phyloP scores from a whole-genome alignment of 2,329 filamentous ascomycete species.

The Endothia cerciana region DNA sequence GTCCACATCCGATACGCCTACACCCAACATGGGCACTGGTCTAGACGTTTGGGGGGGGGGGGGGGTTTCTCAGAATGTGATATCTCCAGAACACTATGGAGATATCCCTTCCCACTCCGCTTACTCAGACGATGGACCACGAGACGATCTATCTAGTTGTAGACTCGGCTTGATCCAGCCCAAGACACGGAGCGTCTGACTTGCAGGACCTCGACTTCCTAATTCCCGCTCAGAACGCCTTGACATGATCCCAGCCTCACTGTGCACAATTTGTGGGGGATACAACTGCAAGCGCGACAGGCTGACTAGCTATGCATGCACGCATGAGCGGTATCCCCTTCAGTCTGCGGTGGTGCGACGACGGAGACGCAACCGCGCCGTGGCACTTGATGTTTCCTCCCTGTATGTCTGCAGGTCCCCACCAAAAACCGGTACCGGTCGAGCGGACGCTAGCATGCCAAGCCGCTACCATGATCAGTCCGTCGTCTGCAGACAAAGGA shows the following conservation, averaged over 20 bases:
- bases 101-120: not conserved
- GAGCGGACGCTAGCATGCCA: slow-evolving; percentile 20
- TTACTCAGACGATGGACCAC: not conserved
- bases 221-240: slow-evolving; percentile 18
- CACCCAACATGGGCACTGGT: not conserved
- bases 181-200: slow-evolving; percentile 25
- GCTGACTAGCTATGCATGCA: slow-evolving; percentile 14
- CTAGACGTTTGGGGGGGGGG: not conserved
- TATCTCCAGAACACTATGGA: not conserved
- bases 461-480: slow-evolving; percentile 23
- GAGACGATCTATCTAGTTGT: not conserved
- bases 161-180: not conserved
- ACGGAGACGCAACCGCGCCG: too few species aligned
- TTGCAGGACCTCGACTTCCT: slow-evolving; percentile 29
- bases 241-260: not conserved
- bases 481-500: slow-evolving; percentile 18
- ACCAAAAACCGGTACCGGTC: slow-evolving; percentile 5
- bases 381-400: not conserved
- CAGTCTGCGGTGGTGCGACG: not conserved
- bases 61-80: not conserved
- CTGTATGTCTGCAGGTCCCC: not conserved
- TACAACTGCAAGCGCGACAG: slow-evolving; percentile 16
- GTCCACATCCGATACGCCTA: not conserved
- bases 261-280: slow-evolving; percentile 24
- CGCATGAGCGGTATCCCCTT: not conserved